Base-by-base conservation (phyloP, 176 grass and related monocot genomes). In the Paspalum notatum region DNA sequence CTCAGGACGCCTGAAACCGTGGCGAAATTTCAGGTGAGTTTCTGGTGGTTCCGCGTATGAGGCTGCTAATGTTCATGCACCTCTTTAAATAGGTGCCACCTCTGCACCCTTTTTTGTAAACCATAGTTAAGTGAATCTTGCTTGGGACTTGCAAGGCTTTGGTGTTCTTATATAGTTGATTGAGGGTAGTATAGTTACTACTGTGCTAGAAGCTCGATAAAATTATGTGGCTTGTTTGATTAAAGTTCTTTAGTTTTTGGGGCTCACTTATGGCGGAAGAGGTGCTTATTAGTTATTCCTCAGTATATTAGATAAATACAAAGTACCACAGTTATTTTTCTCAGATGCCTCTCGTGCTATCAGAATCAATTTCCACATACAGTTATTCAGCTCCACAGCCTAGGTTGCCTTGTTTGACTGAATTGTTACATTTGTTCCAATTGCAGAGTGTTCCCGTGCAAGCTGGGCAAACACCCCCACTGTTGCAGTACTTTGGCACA, bases 1-100 rank as follows among this genome's bases (percentile, higher is more conserved):
- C 82, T 98, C 38, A 86, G 95, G 85, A 98, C 95, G 27, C 92
- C 88, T 12, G 95, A 98, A 51, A 98, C 95, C 21, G 92, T 98
- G 7, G 92, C 95, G 17, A 98, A 98, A 67, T 98, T 98, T 81
- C 95, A 98, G 90, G 95, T 94, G 49, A 25, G 37, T 66, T 80
- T 88, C 56, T 59, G 24, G 41, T 86, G 53, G 22, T 62, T 59
- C 21, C 72, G 43, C 14, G 7, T 58, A 65, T 71, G 55, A 45
- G 51, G 61, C 14, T 83, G 7, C 65, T 46, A 64, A 58, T 41
- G 16, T 81, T 84, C 55, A 64, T 75, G 44, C n/a, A 45, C 24
- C 18, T 68, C 47, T 5, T 64, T 56, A 3, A 22, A 60, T 32
- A 60, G 12, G 57, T 60, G 0, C 57, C 5, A 0, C 57, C 57